A percentile compares a stretch with the other conserved stretches of the same genome.
phyloP scores from a whole-genome alignment of 1,139 yeast species.

The Eremothecium sinecaudum region DNA sequence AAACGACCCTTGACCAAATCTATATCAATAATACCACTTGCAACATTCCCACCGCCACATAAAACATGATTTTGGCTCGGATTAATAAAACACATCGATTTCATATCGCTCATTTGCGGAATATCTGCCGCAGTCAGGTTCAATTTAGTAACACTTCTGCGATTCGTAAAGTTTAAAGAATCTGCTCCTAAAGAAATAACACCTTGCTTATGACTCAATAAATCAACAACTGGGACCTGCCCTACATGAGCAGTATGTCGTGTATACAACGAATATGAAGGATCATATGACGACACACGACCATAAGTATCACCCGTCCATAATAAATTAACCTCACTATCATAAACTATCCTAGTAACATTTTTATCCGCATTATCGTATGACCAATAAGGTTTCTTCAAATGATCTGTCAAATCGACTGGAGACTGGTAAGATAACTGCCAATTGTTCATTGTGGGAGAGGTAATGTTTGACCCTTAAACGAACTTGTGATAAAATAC shows the following conservation, averaged over 20 bases:
- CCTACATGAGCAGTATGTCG: constrained; percentile 41
- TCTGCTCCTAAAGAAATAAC: constrained; percentile 47
- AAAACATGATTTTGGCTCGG: constrained; percentile 31
- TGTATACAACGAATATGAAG: constrained; percentile 33
- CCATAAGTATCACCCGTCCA: constrained; percentile 78
- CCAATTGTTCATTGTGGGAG: constrained; percentile 28
- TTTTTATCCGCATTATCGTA: constrained; percentile 28
- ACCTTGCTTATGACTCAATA: constrained; percentile 48
- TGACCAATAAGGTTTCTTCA: constrained; percentile 26
- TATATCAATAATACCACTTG: constrained; percentile 42
- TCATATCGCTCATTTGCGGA: constrained; percentile 33
- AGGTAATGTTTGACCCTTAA: too few relatives aligned
- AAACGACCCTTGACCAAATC: constrained; percentile 45
- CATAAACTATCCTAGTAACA: constrained; percentile 41
- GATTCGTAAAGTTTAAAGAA: constrained; percentile 45
- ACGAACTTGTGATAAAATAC: too few relatives aligned
- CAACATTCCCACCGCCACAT: constrained; percentile 39
- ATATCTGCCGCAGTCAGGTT: constrained; percentile 32
- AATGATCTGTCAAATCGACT: constrained; percentile 24
- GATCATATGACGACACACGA: constrained; percentile 38
- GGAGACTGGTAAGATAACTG: constrained; percentile 28
- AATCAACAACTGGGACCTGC: constrained; percentile 39
- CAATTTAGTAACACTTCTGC: constrained; percentile 46
- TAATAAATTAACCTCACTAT: constrained; percentile 57
- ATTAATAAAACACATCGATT: constrained; percentile 30